Conservation (phyloP, 1,284 basidiomycete genomes). For the Leccinum subrobustum region DNA sequence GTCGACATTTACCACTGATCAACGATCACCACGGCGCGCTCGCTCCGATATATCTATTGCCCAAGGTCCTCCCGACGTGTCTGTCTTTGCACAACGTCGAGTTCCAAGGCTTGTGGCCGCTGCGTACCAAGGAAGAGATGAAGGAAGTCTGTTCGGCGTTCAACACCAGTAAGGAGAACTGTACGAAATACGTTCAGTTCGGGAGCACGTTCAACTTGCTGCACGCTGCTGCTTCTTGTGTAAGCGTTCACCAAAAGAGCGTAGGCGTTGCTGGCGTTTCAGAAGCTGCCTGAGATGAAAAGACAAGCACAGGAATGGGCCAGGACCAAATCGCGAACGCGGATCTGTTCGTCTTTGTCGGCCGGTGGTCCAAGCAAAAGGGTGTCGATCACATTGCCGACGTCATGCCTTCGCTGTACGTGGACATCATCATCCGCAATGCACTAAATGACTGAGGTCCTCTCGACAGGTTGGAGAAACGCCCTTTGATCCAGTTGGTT, state of each 20-base stretch:
- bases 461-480: constrained; percentile 71
- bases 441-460: constrained; percentile 12
- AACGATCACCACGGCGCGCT: constrained; percentile 93
- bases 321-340: constrained; percentile 80
- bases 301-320: constrained; percentile 94
- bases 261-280: constrained; percentile 93
- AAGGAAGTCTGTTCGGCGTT: constrained; percentile 96
- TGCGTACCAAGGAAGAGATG: constrained; percentile 95
- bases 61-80: constrained; percentile 85
- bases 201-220: constrained; percentile 95
- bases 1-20: constrained; percentile 84
- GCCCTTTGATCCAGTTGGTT: constrained; percentile 82
- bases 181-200: constrained; percentile 94
- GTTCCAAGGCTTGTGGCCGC: constrained; percentile 93
- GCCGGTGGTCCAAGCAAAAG: constrained; percentile 96
- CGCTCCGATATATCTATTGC: constrained; percentile 85
- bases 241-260: constrained; percentile 89
- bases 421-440: constrained; percentile 15
- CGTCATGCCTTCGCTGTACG: constrained; percentile 83
- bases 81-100: constrained; percentile 95
- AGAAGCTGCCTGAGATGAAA: constrained; percentile 87
- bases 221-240: constrained; percentile 89
- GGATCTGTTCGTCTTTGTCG: constrained; percentile 92
- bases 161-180: constrained; percentile 93
- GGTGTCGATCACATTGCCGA: constrained; percentile 94